Evolutionary conservation across 306 rosid genomes (phyloP), one percentile per base, ranked within the genome.

Genomic region (Cucurbita ficifolia): DNA sequence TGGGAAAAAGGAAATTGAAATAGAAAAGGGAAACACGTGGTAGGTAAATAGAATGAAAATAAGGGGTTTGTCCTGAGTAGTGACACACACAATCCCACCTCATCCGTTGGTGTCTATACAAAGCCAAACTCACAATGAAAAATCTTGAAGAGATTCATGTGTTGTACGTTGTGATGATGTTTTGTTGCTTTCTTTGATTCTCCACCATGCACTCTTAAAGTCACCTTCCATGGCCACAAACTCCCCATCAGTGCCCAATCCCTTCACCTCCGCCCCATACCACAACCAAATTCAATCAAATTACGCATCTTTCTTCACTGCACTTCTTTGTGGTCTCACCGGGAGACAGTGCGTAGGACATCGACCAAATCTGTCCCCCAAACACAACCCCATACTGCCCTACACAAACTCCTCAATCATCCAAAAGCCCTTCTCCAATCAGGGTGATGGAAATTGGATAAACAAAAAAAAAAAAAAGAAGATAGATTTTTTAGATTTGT

Each of bases 101-200:
- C 70, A 70, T 14, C 12, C 43, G 29, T 2, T 3, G 29, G 29
- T 14, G 22, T 70, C 46, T 29, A 49, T 10, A n/a, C 14, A 69
- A 46, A 46, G 12, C 62, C 75, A 35, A 52, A 72, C 75, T 52
- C 62, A 36, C n/a, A 21, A 11, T 48, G 6, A 48, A 12, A 36
- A 72, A 72, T 54, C 51, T 72, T 72, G 76, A 64, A 38, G 21
- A 53, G 76, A 72, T 85, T 73, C 84, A 69, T 69, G 55, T 69
- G 29, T 24, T 24, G 29, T 22, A 6, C 48, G 1, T 69, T 48
- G 72, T 79, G 55, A 73, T 62, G 4, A 51, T 84, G 91, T 79
- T 82, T 57, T 68, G 89, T 83, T 74, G 84, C 84, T 90, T 82
- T 87, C 96, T 86, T 90, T 86, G 56, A 76, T 84, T 86, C 12